phyloP scores from a whole-genome alignment of 257 asterid genomes.

The Petrea volubilis region DNA sequence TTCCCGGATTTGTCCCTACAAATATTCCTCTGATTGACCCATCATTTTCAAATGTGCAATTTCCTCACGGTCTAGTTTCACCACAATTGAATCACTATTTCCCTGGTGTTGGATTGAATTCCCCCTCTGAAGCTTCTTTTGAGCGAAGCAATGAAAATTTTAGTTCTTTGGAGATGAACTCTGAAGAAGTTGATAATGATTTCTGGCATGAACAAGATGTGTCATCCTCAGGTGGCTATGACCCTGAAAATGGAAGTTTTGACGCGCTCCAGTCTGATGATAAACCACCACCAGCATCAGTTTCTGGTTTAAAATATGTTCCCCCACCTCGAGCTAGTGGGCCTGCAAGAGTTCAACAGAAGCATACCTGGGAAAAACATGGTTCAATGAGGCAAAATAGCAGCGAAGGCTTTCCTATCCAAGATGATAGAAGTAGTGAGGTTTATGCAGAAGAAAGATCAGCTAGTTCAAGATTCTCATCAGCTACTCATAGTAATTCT shows the following conservation, averaged over 20 bases:
- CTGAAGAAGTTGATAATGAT: slow-evolving; percentile 59
- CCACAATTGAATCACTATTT: slow-evolving; percentile 63
- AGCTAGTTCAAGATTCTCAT: slow-evolving; percentile 48
- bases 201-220: slow-evolving; percentile 72
- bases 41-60: slow-evolving; percentile 57
- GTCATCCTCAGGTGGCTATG: slow-evolving; percentile 48
- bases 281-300: slow-evolving; percentile 41
- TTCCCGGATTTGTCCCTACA: slow-evolving; percentile 67
- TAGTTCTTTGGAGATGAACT: slow-evolving; percentile 51
- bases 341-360: slow-evolving; percentile 55
- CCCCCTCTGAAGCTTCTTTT: slow-evolving; percentile 51
- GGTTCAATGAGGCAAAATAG: slow-evolving; percentile 55
- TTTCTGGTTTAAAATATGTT: slow-evolving; percentile 56
- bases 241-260: slow-evolving; percentile 53
- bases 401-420: slow-evolving; percentile 44
- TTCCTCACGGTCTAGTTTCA: slow-evolving; percentile 62
- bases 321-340: slow-evolving; percentile 62
- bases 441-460: slow-evolving; percentile 59
- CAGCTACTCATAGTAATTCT: slow-evolving; percentile 48
- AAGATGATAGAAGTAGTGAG: slow-evolving; percentile 62
- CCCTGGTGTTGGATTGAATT: slow-evolving; percentile 55
- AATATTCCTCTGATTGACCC: slow-evolving; percentile 54
- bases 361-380: slow-evolving; percentile 54
- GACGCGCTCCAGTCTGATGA: slow-evolving; percentile 50
- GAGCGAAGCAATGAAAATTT: slow-evolving; percentile 61